Evolutionary conservation across 2,329 filamentous ascomycete genomes (phyloP).

Genomic region (Cadophora sp.): DNA sequence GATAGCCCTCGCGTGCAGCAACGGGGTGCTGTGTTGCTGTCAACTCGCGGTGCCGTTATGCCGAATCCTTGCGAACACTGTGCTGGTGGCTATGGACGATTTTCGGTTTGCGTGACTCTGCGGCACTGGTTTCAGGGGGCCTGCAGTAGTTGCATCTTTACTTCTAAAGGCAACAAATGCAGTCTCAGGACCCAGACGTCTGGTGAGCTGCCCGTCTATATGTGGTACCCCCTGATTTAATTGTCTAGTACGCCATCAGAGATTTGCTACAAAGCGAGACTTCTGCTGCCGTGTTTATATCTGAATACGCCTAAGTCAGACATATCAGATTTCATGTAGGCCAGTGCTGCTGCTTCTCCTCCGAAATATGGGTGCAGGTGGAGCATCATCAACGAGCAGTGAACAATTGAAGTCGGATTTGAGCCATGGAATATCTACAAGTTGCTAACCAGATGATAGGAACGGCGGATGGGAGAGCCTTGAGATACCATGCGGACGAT

Average conservation of each 20-base stretch:
- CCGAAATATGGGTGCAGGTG: not conserved
- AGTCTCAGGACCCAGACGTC: conserved; percentile 34
- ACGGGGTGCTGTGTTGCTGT: conserved; percentile 36
- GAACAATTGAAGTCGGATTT: not conserved
- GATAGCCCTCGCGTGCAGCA: conserved; percentile 38
- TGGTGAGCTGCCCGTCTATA: conserved; percentile 25
- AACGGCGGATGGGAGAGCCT: conserved; percentile 33
- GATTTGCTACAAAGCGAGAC: not conserved
- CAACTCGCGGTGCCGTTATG: conserved; percentile 32
- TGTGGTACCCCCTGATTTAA: conserved; percentile 3
- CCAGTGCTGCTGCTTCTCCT: not conserved
- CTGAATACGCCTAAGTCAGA: not conserved
- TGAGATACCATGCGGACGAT: conserved; percentile 34
- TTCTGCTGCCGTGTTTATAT: not conserved
- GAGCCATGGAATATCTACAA: not conserved
- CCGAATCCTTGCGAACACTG: conserved; percentile 35
- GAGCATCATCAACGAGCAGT: not conserved
- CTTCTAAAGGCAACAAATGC: conserved; percentile 39
- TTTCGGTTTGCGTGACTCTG: conserved; percentile 37
- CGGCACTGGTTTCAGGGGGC: conserved; percentile 40
- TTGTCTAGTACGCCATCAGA: not conserved
- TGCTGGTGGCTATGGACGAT: conserved; percentile 35
- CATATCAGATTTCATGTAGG: not conserved
- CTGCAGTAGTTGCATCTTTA: conserved; percentile 39
- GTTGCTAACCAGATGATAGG: conserved; percentile 28